Evolutionary conservation across 306 rosid species (phyloP), one percentile per base, ranked within the genome.

Genomic region (Dryas octopetala): DNA sequence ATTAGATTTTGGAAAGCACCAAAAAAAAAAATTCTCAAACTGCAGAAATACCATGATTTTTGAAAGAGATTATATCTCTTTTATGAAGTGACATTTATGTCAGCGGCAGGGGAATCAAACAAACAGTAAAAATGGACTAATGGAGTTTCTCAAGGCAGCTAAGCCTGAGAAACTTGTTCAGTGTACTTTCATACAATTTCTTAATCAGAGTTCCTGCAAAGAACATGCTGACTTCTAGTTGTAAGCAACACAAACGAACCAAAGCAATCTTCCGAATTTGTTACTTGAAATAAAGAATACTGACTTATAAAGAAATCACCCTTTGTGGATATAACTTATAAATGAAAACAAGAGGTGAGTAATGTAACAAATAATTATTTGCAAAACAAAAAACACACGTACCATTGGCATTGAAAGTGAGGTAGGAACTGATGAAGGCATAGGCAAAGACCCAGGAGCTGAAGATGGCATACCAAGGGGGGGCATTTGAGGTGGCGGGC

Each of bases 401-500:
- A 94, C 98, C 97, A 90, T 86, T 47, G 95, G 86, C 86, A 84
- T 48, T 9, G 84, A 74, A 66, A 45, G 84, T 3, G 90, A 80
- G 28, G 83, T 41, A 50, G 89, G 89, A 53, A 57, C 86, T n/a
- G 87, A 75, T 23, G 87, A 71, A 52, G 86, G 83, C 85, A 81
- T 76, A 54, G 92, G 83, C 83, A 88, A 81, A 51, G 98, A 89
- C 45, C 89, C 78, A n/a, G 96, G 84, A 68, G 67, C 85, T 44
- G 91, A 82, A 66, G 94, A 78, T 73, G 88, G 90, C 90, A 94
- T 91, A 64, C 96, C 96, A 79, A 62, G 88, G 16, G 91, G 78
- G 51, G 91, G 86, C 93, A 95, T 87, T 82, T 95, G 98, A 57
- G 88, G 90, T 17, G 93, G 96, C 16, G 91, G 98, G 48, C 97